These are phyloP conservation scores for Penicillium italicum DNA, from an alignment of 2,329 filamentous ascomycete species.

Conservation along the genomic window DNA sequence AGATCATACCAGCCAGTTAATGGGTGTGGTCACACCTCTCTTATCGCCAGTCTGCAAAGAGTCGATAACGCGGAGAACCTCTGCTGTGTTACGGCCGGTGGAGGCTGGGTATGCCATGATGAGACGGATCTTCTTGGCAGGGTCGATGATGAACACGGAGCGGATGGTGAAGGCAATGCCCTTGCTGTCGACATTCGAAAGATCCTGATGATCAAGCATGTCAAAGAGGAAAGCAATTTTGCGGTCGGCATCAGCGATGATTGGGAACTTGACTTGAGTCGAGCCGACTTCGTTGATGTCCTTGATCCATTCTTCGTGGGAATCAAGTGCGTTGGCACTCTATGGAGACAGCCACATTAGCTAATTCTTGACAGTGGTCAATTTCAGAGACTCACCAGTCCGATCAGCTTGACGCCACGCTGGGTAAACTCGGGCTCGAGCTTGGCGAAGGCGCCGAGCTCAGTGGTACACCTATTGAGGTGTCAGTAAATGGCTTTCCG, in stretches of 20 bases:
- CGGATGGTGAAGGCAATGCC: conserved; percentile 80
- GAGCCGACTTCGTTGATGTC: conserved; percentile 74
- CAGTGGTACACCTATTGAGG: conserved; percentile 69
- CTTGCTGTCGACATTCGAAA: conserved; percentile 75
- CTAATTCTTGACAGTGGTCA: background rate
- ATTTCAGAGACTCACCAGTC: conserved; percentile 51
- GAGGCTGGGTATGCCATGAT: conserved; percentile 91
- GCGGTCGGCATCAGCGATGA: conserved; percentile 76
- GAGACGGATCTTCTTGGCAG: conserved; percentile 86
- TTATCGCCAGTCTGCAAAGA: conserved; percentile 80
- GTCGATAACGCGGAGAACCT: conserved; percentile 72
- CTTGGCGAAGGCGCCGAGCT: conserved; percentile 91
- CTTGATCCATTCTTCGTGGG: conserved; percentile 81
- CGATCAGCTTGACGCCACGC: conserved; percentile 86
- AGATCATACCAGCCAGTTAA: conserved; percentile 64
- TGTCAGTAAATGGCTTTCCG: background rate
- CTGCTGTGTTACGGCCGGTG: conserved; percentile 77
- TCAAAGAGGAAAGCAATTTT: conserved; percentile 73
- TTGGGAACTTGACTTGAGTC: conserved; percentile 69
- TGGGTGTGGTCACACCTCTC: conserved; percentile 81
- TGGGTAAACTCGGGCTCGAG: conserved; percentile 85
- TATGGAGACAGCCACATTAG: conserved; percentile 16
- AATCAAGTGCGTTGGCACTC: conserved; percentile 75
- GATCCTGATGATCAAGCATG: conserved; percentile 80
- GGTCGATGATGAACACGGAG: conserved; percentile 92